Base-by-base conservation (phyloP, 805 yeast species). In the Candida coleopterorum region DNA sequence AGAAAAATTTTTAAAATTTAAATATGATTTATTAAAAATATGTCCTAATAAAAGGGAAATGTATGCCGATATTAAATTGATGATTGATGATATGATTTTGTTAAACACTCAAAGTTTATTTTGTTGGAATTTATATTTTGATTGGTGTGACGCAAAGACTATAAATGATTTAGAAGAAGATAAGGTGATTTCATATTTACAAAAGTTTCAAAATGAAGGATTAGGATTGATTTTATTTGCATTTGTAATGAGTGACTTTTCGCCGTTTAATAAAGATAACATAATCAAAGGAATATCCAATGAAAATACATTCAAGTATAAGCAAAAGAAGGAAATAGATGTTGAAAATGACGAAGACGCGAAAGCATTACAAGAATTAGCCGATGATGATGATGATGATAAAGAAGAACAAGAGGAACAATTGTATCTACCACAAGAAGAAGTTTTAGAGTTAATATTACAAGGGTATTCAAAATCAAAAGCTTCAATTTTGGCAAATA, bases 51-150 rank as follows among this genome's bases (percentile, higher is more conserved):
- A 55, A 11, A 40, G 38, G 2, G 16, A 24, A 10, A 18, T 43
- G 27, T 62, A 63, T 8, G 47, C 48, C 1, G 70, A 73, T 18
- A 59, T 88, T 4, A 62, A 62, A 29, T 76, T 73, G 8, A 68
- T 77, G 71, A 75, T 77, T 0, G 79, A 77, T 10, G 94, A 83
- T 24, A 75, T 89, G 80, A 76, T 88, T 3, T 60, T 81, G 11
- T 75, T 90, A 11, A 72, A 76, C 26, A 75, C 81, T 16, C 69
- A 72, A 1, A 77, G 78, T 5, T 64, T 74, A 25, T 61, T 72
- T 21, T 85, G 88, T 1, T 89, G 96, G 95, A 67, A 71, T 25
- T 50, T 80, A 9, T 77, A 76, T 49, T 74, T 87, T 39, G 93
- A 88, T 44, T 83, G 90, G 82, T 46, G 63, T 18, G 95, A 88